Evolutionary conservation across 2,329 filamentous ascomycete genomes (phyloP).

Genomic region (Mollisia scopiformis): DNA sequence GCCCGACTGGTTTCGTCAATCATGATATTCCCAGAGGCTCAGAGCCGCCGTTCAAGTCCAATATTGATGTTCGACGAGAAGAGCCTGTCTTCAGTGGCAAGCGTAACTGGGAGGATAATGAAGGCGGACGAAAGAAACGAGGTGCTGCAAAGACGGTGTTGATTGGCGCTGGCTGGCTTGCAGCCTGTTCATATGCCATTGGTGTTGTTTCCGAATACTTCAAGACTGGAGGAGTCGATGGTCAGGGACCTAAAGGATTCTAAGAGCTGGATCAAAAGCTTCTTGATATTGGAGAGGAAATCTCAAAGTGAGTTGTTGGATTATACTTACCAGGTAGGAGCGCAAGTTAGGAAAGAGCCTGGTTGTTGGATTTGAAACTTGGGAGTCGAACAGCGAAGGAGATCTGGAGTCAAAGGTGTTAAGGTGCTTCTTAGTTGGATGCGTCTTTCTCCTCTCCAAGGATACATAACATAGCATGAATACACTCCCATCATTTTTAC

Average conservation of each 20-base stretch:
- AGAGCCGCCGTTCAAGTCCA: conserved; percentile 45
- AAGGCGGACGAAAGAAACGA: conserved; percentile 39
- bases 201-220: conserved; percentile 63
- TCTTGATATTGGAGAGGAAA: neutral
- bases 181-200: conserved; percentile 58
- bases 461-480: neutral
- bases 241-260: conserved; percentile 38
- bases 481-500: neutral
- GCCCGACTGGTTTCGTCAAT: conserved; percentile 68
- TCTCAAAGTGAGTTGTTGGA: neutral
- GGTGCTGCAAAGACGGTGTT: conserved; percentile 51
- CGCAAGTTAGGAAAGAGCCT: neutral
- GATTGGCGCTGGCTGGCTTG: conserved; percentile 57
- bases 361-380: neutral
- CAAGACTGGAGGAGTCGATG: conserved; percentile 49
- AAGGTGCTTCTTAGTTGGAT: neutral
- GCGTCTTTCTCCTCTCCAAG: neutral
- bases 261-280: conserved; percentile 5
- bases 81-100: conserved; percentile 52
- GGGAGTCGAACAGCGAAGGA: neutral
- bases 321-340: neutral
- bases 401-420: neutral
- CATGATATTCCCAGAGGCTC: conserved; percentile 49
- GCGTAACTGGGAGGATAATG: conserved; percentile 33
- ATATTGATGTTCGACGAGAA: conserved; percentile 48